A percentile compares a stretch with the other conserved stretches of the same genome.
Evolutionary conservation across 2,329 filamentous ascomycete species (phyloP).

Genomic region (Aspergillus arachidicola): DNA sequence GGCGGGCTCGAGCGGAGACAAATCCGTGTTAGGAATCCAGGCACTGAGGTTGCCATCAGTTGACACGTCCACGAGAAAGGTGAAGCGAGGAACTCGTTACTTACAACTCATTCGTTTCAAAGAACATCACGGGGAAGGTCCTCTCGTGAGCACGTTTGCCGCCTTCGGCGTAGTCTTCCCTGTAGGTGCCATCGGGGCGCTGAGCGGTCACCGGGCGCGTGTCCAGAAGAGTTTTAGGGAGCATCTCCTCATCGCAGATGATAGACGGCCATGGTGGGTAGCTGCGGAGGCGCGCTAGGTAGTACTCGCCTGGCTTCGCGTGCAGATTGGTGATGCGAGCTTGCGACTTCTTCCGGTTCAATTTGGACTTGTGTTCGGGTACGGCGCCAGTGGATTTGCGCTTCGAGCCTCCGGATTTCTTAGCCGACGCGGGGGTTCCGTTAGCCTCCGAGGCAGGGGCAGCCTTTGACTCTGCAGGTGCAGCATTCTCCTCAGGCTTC

Average conservation of each 20-base stretch:
- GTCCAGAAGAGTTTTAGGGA: constrained; percentile 75
- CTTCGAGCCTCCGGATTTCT: constrained; percentile 52
- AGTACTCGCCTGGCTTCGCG: constrained; percentile 88
- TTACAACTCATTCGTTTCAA: constrained; percentile 96
- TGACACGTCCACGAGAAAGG: not conserved
- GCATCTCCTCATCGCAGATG: constrained; percentile 91
- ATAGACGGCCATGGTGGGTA: constrained; percentile 94
- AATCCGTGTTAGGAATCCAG: constrained; percentile 84
- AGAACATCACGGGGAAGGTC: constrained; percentile 92
- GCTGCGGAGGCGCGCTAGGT: constrained; percentile 90
- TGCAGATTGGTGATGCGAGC: constrained; percentile 71
- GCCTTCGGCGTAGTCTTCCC: constrained; percentile 82
- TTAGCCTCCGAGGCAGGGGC: constrained; percentile 42
- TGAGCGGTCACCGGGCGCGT: constrained; percentile 82
- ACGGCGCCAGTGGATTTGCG: constrained; percentile 73
- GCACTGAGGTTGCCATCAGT: constrained; percentile 59
- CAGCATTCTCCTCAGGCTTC: constrained; percentile 24
- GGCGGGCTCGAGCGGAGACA: constrained; percentile 75
- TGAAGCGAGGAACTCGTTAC: constrained; percentile 42
- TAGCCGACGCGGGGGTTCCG: constrained; percentile 52
- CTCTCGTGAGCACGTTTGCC: constrained; percentile 84
- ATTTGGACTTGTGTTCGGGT: constrained; percentile 70
- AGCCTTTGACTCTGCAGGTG: constrained; percentile 27
- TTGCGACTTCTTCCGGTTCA: constrained; percentile 83
- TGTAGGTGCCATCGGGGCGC: constrained; percentile 80